Base-by-base conservation (phyloP, 257 asterid species). In the Solanum chiquidenum region DNA sequence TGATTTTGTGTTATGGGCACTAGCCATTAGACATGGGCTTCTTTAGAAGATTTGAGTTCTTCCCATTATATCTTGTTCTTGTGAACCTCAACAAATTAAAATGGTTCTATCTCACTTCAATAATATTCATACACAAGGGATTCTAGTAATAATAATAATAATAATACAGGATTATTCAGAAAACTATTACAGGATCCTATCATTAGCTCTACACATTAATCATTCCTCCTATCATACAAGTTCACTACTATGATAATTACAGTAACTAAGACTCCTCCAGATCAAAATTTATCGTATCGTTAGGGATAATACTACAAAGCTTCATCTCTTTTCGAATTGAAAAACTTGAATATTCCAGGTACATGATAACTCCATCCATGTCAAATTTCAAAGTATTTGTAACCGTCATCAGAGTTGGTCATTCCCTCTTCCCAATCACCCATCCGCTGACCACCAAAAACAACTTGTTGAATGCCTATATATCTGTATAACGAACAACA, bases 391-490 rank as follows among this genome's bases (percentile, higher is more conserved):
- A 96, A 96, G 90, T 92, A 93, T 88, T 93, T 96, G 91, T 95
- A 96, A n/a, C 99, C 99, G 75, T 88, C 89, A 8, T 93, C 98
- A 60, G 97, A 88, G 74, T 91, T 92, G 3, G 94, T 95, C 99
- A 96, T 96, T 83, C 98, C 99, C 77, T 96, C 98, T 92, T 96
- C 99, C 98, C 99, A 96, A 90, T 96, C 98, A 58, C 98, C 98
- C 93, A 96, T 88, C 46, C 91, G 86, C 9, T 92, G 93, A 49
- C 98, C 99, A 29, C 98, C 98, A 75, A 96, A 96, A 73, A 95
- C 98, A 20, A 96, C 99, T 91, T 96, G 98, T 58, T 96, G 96
- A 73, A 96, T 96, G 86, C 99, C 98, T 92, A 96, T 86, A 87
- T 96, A 96, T 86, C 98, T 96, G 93, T 86, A 71, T 18, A 86